phyloP scores from a whole-genome alignment of 106 monocot species.

The Posidonia australis region DNA sequence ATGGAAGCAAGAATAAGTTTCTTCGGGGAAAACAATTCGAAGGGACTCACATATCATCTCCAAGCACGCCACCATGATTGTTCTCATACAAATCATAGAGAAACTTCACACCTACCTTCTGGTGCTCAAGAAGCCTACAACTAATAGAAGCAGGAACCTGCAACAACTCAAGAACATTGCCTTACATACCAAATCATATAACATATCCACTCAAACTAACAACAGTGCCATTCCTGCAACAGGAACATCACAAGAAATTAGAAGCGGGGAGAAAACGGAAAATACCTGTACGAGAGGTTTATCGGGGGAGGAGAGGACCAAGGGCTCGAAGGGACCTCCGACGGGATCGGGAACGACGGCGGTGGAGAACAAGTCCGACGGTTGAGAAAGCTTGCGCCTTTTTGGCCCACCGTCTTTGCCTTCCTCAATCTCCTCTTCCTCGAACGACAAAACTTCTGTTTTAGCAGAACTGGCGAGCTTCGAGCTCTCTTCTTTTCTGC shows the following conservation, averaged over 20 bases:
- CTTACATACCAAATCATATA: background rate
- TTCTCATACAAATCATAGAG: constrained; percentile 65
- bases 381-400: too few species aligned
- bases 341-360: background rate
- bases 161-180: background rate
- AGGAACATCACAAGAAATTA: too few species aligned
- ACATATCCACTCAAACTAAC: background rate
- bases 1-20: too few species aligned
- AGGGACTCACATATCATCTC: constrained; percentile 85
- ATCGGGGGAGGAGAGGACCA: constrained; percentile 53
- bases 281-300: constrained; percentile 42
- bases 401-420: background rate
- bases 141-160: constrained; percentile 91
- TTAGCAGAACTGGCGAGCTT: too few species aligned
- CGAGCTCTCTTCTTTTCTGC: background rate
- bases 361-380: background rate
- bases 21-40: background rate
- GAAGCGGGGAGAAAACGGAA: background rate
- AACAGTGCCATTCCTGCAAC: too few species aligned
- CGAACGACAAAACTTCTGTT: too few species aligned
- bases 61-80: constrained; percentile 89
- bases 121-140: constrained; percentile 83
- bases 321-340: constrained; percentile 70
- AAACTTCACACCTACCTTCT: constrained; percentile 78
- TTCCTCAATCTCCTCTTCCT: background rate